Evolutionary conservation across 306 rosid genomes (phyloP).

Genomic region (Abrus precatorius): DNA sequence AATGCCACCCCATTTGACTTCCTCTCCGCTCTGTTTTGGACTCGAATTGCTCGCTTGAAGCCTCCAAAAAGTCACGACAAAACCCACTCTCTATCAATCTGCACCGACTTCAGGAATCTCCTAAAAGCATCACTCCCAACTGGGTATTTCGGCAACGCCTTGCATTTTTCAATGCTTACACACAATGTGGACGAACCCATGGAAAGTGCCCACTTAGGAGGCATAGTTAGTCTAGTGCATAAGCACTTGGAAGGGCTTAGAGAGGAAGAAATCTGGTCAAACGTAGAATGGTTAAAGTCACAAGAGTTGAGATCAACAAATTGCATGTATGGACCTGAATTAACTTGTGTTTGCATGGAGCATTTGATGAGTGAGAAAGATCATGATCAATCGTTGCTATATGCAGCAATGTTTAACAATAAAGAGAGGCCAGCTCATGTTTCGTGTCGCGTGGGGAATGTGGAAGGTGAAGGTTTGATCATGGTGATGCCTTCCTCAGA

Average conservation of each 20-base stretch:
- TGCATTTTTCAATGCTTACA: conserved; percentile 61
- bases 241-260: conserved; percentile 47
- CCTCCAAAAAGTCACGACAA: neutral
- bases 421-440: conserved; percentile 61
- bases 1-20: conserved; percentile 70
- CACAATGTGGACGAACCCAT: conserved; percentile 43
- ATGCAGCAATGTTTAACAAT: conserved; percentile 51
- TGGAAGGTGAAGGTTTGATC: conserved; percentile 69
- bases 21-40: conserved; percentile 73
- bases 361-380: conserved; percentile 42
- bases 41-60: conserved; percentile 53
- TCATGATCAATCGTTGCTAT: conserved; percentile 26
- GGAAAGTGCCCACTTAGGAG: conserved; percentile 29
- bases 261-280: conserved; percentile 52
- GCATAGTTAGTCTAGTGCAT: conserved; percentile 50
- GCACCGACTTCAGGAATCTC: conserved; percentile 59
- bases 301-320: conserved; percentile 40
- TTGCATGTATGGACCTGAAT: conserved; percentile 62
- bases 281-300: conserved; percentile 55
- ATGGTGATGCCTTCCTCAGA: conserved; percentile 69
- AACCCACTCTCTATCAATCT: conserved; percentile 57
- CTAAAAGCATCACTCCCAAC: conserved; percentile 46
- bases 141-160: conserved; percentile 73
- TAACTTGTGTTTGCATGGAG: conserved; percentile 72
- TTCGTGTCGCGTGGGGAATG: conserved; percentile 65